A percentile compares a stretch with the other conserved stretches of the same genome.
These are phyloP conservation scores for Madurella fahalii DNA, from an alignment of 2,329 filamentous ascomycete genomes.

Conservation along the genomic window DNA sequence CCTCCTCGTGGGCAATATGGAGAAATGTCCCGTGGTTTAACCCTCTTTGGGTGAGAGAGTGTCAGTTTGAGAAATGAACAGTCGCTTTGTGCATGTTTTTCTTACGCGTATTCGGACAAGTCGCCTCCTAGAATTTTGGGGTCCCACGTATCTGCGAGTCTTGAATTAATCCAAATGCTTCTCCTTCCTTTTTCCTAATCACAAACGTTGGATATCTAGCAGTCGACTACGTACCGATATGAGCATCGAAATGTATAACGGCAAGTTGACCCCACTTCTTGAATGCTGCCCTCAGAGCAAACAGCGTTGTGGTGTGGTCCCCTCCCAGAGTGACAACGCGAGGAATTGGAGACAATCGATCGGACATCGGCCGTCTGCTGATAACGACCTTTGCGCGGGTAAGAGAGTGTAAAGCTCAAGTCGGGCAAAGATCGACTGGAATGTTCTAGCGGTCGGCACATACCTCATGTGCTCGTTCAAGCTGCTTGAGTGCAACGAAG, in stretches of 20 bases:
- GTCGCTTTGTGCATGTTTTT: too few species aligned
- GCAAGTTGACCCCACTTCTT: conserved; percentile 55
- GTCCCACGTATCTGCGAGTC: conserved; percentile 61
- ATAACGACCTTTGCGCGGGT: too few species aligned
- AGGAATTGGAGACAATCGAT: conserved; percentile 34
- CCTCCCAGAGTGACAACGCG: conserved; percentile 61
- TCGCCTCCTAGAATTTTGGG: conserved; percentile 56
- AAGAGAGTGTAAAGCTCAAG: too few species aligned
- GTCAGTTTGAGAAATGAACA: background rate
- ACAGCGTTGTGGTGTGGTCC: conserved; percentile 61
- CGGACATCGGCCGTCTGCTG: too few species aligned
- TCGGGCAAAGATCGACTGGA: too few species aligned
- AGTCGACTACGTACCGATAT: conserved; percentile 45
- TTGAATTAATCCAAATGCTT: background rate
- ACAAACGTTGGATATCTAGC: too few species aligned
- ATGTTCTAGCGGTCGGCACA: too few species aligned
- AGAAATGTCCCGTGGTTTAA: conserved; percentile 60
- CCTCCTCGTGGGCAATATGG: conserved; percentile 59
- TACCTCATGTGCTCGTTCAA: conserved; percentile 59
- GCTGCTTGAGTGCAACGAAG: conserved; percentile 65
- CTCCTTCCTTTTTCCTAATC: too few species aligned
- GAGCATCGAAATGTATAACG: conserved; percentile 63
- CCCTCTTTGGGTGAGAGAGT: conserved; percentile 33
- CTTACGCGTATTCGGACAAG: conserved; percentile 53
- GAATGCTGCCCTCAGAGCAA: conserved; percentile 57